Evolutionary conservation across 495 filamentous ascomycete species (phyloP).

Genomic region (Opeltia flavorubescens): DNA sequence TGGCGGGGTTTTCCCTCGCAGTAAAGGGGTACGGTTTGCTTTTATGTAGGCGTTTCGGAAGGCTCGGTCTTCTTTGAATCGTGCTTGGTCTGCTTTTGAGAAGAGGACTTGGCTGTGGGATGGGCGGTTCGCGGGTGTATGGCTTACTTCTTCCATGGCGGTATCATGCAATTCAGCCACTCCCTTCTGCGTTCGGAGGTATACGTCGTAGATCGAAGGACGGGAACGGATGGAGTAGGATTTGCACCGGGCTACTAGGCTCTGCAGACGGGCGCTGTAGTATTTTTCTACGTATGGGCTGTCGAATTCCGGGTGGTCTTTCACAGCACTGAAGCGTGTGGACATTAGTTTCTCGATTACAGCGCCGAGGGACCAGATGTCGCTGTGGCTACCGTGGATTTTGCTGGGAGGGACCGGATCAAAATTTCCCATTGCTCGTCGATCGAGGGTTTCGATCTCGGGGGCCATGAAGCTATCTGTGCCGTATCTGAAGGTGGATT

Average conservation of each 20-base stretch:
- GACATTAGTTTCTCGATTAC: neutral
- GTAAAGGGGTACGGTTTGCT: too few relatives aligned
- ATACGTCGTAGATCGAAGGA: neutral
- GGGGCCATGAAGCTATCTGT: neutral
- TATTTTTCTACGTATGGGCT: too few relatives aligned
- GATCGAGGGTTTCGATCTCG: neutral
- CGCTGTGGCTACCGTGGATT: neutral
- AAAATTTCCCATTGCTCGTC: neutral
- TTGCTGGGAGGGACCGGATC: neutral
- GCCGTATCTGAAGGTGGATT: neutral
- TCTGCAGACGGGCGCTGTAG: neutral
- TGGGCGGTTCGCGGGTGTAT: neutral
- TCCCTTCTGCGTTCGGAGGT: neutral
- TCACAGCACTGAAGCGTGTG: neutral
- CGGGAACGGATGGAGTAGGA: neutral
- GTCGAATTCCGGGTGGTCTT: neutral
- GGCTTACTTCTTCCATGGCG: neutral
- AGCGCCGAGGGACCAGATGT: neutral
- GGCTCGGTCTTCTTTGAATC: too few relatives aligned
- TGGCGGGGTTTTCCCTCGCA: too few relatives aligned
- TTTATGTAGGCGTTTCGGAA: too few relatives aligned
- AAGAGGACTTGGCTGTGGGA: too few relatives aligned
- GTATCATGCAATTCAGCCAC: neutral
- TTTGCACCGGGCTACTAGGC: neutral
- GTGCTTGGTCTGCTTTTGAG: too few relatives aligned